These are phyloP conservation scores for Lasiosphaeria hispida DNA, from an alignment of 495 filamentous ascomycete genomes.

Conservation along the genomic window DNA sequence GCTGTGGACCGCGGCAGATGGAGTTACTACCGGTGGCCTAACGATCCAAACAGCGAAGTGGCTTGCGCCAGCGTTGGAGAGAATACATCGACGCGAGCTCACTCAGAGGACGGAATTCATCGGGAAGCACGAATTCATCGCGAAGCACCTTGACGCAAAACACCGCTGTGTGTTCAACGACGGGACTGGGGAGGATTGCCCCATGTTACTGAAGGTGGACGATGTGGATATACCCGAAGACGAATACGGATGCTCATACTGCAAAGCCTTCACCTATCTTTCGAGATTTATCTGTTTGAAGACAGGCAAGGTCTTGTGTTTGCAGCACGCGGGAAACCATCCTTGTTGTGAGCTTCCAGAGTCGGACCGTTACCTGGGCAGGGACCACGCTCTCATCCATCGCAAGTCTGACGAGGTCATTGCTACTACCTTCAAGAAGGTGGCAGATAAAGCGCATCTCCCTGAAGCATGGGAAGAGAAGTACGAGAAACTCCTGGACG, in stretches of 20 bases:
- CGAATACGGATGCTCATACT: conserved; percentile 84
- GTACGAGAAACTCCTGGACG: conserved; percentile 76
- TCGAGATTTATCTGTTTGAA: conserved; percentile 83
- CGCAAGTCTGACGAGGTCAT: conserved; percentile 74
- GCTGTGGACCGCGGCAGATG: conserved; percentile 75
- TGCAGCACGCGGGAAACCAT: conserved; percentile 71
- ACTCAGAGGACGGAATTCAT: conserved; percentile 65
- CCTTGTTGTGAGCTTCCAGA: conserved; percentile 73
- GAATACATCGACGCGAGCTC: conserved; percentile 71
- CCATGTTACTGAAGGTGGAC: conserved; percentile 50
- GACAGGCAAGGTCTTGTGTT: conserved; percentile 73
- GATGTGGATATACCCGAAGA: conserved; percentile 80
- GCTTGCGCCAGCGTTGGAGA: conserved; percentile 80
- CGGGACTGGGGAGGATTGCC: conserved; percentile 40
- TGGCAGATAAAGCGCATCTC: conserved; percentile 78
- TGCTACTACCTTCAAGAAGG: conserved; percentile 63
- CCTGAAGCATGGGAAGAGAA: conserved; percentile 92
- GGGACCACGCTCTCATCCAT: conserved; percentile 67
- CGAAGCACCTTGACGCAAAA: conserved; percentile 56
- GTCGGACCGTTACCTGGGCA: conserved; percentile 56
- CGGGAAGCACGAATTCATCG: conserved; percentile 52
- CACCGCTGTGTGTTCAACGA: conserved; percentile 44
- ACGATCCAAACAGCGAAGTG: conserved; percentile 94
- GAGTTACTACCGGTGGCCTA: conserved; percentile 64
- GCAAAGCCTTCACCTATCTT: conserved; percentile 89